Percentiles rank a stretch among this genome's conserved stretches.
Conservation (phyloP, 306 rosid genomes). For the Trifolium subterraneum region DNA sequence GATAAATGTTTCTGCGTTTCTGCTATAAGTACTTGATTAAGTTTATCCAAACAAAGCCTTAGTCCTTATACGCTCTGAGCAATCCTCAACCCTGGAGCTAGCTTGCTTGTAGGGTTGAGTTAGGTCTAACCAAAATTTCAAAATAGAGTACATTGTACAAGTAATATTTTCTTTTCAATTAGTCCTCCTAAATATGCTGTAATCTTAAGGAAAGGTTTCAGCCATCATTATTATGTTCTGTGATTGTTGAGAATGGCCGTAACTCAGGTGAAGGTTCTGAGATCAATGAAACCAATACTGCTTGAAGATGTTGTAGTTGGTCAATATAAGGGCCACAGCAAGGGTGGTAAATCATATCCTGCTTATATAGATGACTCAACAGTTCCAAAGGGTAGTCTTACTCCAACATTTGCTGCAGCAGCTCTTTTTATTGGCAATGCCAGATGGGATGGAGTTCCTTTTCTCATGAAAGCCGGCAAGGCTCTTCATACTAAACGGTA, state of each 20-base stretch:
- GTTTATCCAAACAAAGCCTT: background rate
- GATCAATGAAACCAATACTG: conserved; percentile 80
- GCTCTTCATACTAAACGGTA: conserved; percentile 92
- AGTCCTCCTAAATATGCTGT: conserved; percentile 25
- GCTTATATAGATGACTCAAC: conserved; percentile 85
- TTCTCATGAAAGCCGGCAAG: conserved; percentile 98
- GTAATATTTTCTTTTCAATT: conserved; percentile 19
- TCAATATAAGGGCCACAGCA: conserved; percentile 90
- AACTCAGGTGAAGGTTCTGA: conserved; percentile 89
- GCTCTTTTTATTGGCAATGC: conserved; percentile 92
- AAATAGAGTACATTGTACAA: background rate
- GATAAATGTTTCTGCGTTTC: background rate
- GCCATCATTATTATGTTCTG: conserved; percentile 31
- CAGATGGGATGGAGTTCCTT: conserved; percentile 99
- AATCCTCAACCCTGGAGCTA: background rate
- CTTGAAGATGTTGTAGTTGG: conserved; percentile 92
- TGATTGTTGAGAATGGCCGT: conserved; percentile 41
- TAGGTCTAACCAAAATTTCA: background rate
- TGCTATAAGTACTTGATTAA: background rate
- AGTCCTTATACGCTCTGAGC: background rate
- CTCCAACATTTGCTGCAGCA: conserved; percentile 97
- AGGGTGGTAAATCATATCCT: conserved; percentile 71
- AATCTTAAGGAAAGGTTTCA: conserved; percentile 31
- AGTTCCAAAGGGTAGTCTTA: conserved; percentile 80
- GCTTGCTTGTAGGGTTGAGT: background rate